These are phyloP conservation scores for Serendipita sp. DNA, from an alignment of 768 basidiomycete genomes.

Conservation along the genomic window DNA sequence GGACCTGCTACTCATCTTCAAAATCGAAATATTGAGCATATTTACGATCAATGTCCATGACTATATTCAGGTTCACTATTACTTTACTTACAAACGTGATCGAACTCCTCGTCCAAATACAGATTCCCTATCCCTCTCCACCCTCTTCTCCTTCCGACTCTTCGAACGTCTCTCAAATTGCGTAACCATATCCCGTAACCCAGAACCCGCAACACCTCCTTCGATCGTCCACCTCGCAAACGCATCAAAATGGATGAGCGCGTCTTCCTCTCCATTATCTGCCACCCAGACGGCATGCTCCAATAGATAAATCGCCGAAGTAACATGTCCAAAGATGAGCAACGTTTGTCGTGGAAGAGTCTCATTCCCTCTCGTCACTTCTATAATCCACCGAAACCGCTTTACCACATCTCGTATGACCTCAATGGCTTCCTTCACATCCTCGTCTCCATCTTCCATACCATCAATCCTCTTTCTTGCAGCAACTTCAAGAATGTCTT, in stretches of 20 bases:
- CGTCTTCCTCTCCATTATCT: constrained; percentile 11
- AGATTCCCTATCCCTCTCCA: background rate
- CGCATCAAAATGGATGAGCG: constrained; percentile 6
- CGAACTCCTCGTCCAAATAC: background rate
- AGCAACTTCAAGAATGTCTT: constrained; percentile 24
- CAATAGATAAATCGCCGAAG: constrained; percentile 40
- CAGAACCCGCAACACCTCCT: background rate
- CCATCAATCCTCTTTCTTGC: too few relatives aligned
- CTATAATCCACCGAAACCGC: constrained; percentile 25
- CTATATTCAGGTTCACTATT: too few relatives aligned
- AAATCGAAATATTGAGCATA: too few relatives aligned
- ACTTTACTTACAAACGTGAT: too few relatives aligned
- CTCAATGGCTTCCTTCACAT: background rate
- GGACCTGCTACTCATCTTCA: too few relatives aligned
- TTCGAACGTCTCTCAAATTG: background rate
- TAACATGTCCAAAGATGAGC: constrained; percentile 37
- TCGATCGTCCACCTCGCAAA: constrained; percentile 15
- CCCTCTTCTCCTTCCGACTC: background rate
- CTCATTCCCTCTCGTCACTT: constrained; percentile 24
- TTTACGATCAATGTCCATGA: too few relatives aligned
- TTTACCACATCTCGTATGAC: background rate
- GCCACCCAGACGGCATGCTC: constrained; percentile 55
- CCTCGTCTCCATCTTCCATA: background rate
- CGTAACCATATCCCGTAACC: background rate
- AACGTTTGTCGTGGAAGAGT: constrained; percentile 42